Percentiles rank a stretch among this genome's conserved stretches.
phyloP scores from a whole-genome alignment of 2,329 filamentous ascomycete species.

The Talaromyces sp. region DNA sequence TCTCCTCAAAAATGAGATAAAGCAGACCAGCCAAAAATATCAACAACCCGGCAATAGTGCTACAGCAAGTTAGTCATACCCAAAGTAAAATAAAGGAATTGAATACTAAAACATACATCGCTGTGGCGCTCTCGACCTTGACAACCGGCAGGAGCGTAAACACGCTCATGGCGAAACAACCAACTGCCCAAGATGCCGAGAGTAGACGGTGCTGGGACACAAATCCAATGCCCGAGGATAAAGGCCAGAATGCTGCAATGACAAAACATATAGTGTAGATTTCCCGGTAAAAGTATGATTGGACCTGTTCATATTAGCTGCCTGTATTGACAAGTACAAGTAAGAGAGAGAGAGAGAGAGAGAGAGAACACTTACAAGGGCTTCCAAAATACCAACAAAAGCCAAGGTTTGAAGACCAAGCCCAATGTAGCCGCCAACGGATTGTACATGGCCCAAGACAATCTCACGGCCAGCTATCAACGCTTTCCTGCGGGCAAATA shows the following conservation, averaged over 20 bases:
- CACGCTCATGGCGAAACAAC: constrained; percentile 77
- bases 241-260: constrained; percentile 72
- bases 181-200: constrained; percentile 65
- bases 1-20: constrained; percentile 77
- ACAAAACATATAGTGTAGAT: constrained; percentile 78
- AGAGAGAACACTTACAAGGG: constrained; percentile 54
- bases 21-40: constrained; percentile 72
- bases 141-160: constrained; percentile 86
- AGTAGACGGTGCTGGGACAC: constrained; percentile 61
- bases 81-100: neutral
- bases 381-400: constrained; percentile 73
- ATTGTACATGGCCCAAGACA: constrained; percentile 65
- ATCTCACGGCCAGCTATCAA: constrained; percentile 61
- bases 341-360: neutral
- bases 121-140: constrained; percentile 70
- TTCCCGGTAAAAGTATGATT: constrained; percentile 88
- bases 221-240: constrained; percentile 68
- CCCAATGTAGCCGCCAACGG: constrained; percentile 52
- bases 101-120: constrained; percentile 55
- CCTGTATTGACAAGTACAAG: neutral
- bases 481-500: constrained; percentile 70
- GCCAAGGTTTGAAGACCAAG: constrained; percentile 59
- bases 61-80: constrained; percentile 30
- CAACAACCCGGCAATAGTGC: constrained; percentile 66
- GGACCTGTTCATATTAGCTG: constrained; percentile 52